Evolutionary conservation across 2,329 filamentous ascomycete species (phyloP), one percentile per base, ranked within the genome.

Genomic region (Hypomyces perniciosus): DNA sequence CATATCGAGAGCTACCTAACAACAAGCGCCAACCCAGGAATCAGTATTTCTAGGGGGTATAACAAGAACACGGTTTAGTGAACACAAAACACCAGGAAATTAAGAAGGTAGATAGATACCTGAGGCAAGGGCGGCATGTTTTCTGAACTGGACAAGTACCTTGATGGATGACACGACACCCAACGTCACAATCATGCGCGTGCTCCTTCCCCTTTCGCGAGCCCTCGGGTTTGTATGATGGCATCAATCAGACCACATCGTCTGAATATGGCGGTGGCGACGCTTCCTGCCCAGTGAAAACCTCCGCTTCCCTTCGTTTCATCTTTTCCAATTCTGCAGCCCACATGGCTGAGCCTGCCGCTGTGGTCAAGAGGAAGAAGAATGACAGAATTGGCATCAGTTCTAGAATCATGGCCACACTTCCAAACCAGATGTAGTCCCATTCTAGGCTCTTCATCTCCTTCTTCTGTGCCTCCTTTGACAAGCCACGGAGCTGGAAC

Each of bases 371-470:
- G 37, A 97, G 76, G 66, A 97, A 96, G 64, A 97, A 84, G 77
- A 99, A 95, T n/a, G 88, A 95, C 44, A 96, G 69, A 9, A 92
- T 78, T 1, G 93, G 93, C 7, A 96, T 77, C n/a, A 97, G 78
- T 70, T 96, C 89, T 29, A 97, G 70, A 6, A 90, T 67, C 72
- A 96, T 81, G 45, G 90, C 88, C 4, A 93, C 77, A 1, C 87
- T 89, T 12, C 93, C 93, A 63, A 97, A 96, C 89, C 89, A 95
- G 10, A 90, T 85, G 65, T 96, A 97, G 53, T 93, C 88, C 80
- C 88, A 88, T 55, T 81, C 75, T 48, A 86, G 78, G 40, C 74
- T 74, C 53, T 77, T 77, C 29, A 92, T 80, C 60, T 87, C 89
- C 29, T 73, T 73, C 61, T 88, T 88, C 56, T 83, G 78, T 63